Evolutionary conservation across 2,329 filamentous ascomycete genomes (phyloP).

Genomic region (Metarhizium anisopliae): DNA sequence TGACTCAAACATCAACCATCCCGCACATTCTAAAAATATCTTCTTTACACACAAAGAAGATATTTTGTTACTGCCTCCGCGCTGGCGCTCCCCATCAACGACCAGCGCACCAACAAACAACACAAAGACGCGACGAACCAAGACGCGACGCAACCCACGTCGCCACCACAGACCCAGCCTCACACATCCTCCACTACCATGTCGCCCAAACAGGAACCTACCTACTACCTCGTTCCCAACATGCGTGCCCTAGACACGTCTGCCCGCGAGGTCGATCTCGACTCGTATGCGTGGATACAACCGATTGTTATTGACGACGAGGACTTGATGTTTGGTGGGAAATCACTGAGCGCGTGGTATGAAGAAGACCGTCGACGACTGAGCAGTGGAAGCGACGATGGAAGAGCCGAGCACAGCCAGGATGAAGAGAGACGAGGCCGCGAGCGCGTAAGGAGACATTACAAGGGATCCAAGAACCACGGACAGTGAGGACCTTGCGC

Average conservation of each 20-base stretch:
- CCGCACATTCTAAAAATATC: background rate
- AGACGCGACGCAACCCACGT: background rate
- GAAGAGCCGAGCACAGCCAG: constrained; percentile 23
- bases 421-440: constrained; percentile 10
- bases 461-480: background rate
- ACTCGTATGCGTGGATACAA: constrained; percentile 37
- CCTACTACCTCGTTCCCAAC: constrained; percentile 24
- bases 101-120: background rate
- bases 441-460: constrained; percentile 19
- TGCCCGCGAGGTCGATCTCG: constrained; percentile 23
- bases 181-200: constrained; percentile 2
- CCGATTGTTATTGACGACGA: constrained; percentile 52
- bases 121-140: background rate
- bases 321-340: constrained; percentile 52
- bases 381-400: constrained; percentile 28
- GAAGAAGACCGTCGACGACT: constrained; percentile 36
- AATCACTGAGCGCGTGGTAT: constrained; percentile 50
- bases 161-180: background rate
- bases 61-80: background rate
- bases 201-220: constrained; percentile 12
- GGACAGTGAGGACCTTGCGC: background rate
- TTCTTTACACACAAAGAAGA: background rate
- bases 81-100: constrained; percentile 1
- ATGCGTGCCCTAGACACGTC: constrained; percentile 22
- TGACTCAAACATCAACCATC: background rate